These are phyloP conservation scores for Paecilomyces dactylethromorphus DNA, from an alignment of 2,329 filamentous ascomycete species.

Conservation along the genomic window DNA sequence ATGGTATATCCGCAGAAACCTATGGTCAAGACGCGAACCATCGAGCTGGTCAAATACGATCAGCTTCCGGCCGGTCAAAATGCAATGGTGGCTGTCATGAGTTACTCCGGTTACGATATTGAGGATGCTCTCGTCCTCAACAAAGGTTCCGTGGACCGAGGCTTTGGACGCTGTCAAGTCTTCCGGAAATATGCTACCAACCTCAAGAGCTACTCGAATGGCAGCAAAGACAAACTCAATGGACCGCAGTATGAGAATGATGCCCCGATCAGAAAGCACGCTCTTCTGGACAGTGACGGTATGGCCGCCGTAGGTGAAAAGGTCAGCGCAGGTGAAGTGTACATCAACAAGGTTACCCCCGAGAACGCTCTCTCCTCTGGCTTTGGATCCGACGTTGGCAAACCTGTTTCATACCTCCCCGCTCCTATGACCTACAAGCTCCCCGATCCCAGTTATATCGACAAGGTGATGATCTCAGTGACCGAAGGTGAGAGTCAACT, in stretches of 20 bases:
- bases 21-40: slow-evolving; percentile 95
- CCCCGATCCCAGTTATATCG: slow-evolving; percentile 78
- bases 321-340: slow-evolving; percentile 72
- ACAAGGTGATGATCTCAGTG: slow-evolving; percentile 91
- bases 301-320: slow-evolving; percentile 79
- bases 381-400: slow-evolving; percentile 57
- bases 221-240: slow-evolving; percentile 54
- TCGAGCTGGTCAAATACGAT: slow-evolving; percentile 94
- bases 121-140: slow-evolving; percentile 96
- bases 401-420: slow-evolving; percentile 28
- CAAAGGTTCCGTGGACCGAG: slow-evolving; percentile 89
- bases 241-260: slow-evolving; percentile 59
- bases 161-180: slow-evolving; percentile 96
- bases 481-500: slow-evolving; percentile 81
- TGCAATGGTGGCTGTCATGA: slow-evolving; percentile 97
- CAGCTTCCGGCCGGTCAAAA: slow-evolving; percentile 96
- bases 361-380: slow-evolving; percentile 68
- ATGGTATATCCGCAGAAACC: slow-evolving; percentile 97
- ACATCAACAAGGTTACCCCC: slow-evolving; percentile 84
- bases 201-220: slow-evolving; percentile 83
- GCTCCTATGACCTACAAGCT: slow-evolving; percentile 65
- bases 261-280: slow-evolving; percentile 60
- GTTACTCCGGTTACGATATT: slow-evolving; percentile 98
- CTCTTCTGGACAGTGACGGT: slow-evolving; percentile 75
- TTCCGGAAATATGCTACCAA: slow-evolving; percentile 88